phyloP scores from a whole-genome alignment of 2,329 filamentous ascomycete species.

The Purpureocillium lavendulum region DNA sequence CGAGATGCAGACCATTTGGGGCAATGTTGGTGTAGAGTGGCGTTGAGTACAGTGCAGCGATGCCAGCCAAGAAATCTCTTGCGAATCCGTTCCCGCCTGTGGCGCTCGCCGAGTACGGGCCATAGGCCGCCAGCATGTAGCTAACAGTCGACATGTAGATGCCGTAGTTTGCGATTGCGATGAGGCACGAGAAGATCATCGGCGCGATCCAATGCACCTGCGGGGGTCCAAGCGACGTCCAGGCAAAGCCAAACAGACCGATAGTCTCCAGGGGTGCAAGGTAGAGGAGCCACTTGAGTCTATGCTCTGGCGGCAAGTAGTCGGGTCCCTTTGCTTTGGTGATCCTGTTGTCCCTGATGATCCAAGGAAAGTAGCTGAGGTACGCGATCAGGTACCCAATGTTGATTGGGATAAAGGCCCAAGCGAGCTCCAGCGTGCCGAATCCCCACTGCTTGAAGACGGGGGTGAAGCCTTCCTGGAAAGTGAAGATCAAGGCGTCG shows the following conservation, averaged over 20 bases:
- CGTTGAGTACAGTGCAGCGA: conserved; percentile 57
- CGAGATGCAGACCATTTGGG: conserved; percentile 36
- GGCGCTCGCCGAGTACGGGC: conserved; percentile 62
- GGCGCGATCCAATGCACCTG: conserved; percentile 56
- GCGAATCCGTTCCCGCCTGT: conserved; percentile 69
- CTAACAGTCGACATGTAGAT: conserved; percentile 72
- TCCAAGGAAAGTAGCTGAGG: conserved; percentile 46
- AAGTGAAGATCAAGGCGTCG: conserved; percentile 69
- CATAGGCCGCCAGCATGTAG: conserved; percentile 68
- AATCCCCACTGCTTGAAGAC: conserved; percentile 65
- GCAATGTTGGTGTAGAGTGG: conserved; percentile 55
- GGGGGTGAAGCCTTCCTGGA: conserved; percentile 59
- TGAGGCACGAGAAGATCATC: conserved; percentile 31
- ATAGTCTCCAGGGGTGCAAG: conserved; percentile 52
- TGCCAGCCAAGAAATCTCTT: conserved; percentile 63
- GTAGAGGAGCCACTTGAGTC: conserved; percentile 55
- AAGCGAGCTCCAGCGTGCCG: conserved; percentile 41
- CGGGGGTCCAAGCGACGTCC: conserved; percentile 53
- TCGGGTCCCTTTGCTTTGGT: conserved; percentile 40
- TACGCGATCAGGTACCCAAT: conserved; percentile 59
- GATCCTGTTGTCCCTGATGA: conserved; percentile 32
- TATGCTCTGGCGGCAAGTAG: conserved; percentile 55
- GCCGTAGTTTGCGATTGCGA: conserved; percentile 60
- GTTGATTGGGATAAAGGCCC: conserved; percentile 57
- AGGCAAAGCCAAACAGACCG: conserved; percentile 61